These are phyloP conservation scores for Colletotrichum orchidophilum DNA, from an alignment of 2,329 filamentous ascomycete genomes.

Conservation along the genomic window DNA sequence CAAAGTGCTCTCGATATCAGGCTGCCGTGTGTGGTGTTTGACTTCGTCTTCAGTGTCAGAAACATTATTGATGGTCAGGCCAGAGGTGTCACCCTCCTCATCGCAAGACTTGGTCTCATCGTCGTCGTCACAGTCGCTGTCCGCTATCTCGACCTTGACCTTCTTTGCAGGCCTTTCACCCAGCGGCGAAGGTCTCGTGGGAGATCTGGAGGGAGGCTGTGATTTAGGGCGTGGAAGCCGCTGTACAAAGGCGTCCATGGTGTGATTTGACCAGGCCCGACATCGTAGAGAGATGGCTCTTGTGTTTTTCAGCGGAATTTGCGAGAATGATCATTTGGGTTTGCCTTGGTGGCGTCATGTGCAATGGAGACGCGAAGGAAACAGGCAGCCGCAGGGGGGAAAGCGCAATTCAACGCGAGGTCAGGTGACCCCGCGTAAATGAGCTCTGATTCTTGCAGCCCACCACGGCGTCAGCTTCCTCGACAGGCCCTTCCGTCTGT, in stretches of 20 bases:
- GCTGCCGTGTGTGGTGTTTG: conserved; percentile 50
- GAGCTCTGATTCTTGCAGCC: neutral
- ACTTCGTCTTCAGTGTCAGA: conserved; percentile 38
- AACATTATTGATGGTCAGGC: conserved; percentile 35
- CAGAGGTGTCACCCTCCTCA: conserved; percentile 45
- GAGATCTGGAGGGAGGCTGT: conserved; percentile 19
- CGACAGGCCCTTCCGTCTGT: neutral
- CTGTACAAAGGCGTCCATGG: conserved; percentile 51
- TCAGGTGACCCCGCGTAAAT: conserved; percentile 47
- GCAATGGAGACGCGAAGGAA: conserved; percentile 18
- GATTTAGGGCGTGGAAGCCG: conserved; percentile 36
- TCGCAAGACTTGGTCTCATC: conserved; percentile 25
- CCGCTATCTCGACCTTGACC: conserved; percentile 40
- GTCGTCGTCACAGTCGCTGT: conserved; percentile 34
- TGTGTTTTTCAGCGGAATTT: neutral
- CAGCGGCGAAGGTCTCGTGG: conserved; percentile 22
- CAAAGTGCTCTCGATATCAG: conserved; percentile 77
- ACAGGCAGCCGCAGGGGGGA: conserved; percentile 16
- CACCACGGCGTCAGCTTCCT: neutral
- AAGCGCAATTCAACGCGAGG: conserved; percentile 43
- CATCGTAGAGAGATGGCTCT: conserved; percentile 2
- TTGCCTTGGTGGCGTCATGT: conserved; percentile 25
- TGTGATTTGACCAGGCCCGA: conserved; percentile 1
- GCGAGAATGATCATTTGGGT: neutral
- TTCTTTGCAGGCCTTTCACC: conserved; percentile 47